Percentiles rank a stretch among this genome's conserved stretches.
Evolutionary conservation across 768 basidiomycete genomes (phyloP).

Genomic region (Myochromella boudieri): DNA sequence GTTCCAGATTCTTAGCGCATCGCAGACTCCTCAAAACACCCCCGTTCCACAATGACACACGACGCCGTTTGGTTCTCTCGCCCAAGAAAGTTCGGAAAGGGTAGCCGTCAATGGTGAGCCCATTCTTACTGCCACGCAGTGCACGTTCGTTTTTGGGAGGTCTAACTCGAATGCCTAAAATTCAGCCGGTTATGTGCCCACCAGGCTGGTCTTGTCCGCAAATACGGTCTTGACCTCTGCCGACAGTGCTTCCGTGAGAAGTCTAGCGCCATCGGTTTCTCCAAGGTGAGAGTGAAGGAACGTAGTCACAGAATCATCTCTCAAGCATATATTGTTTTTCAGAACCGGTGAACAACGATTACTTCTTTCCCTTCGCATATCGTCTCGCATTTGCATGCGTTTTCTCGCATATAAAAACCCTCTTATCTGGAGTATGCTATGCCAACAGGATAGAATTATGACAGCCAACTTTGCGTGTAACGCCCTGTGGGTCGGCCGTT

Average conservation of each 20-base stretch:
- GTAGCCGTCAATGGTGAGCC: conserved; percentile 89
- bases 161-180: neutral
- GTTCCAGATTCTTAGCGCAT: neutral
- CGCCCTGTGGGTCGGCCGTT: neutral
- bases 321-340: conserved; percentile 1
- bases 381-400: neutral
- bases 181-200: conserved; percentile 91
- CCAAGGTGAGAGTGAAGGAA: conserved; percentile 66
- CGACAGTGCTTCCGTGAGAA: conserved; percentile 99
- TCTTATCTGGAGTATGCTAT: conserved; percentile 19
- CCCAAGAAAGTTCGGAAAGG: conserved; percentile 94
- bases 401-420: conserved; percentile 5
- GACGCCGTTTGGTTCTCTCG: conserved; percentile 98
- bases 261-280: conserved; percentile 89
- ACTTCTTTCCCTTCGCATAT: neutral
- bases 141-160: too few species aligned
- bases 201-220: conserved; percentile 96
- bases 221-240: conserved; percentile 96
- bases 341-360: conserved; percentile 49
- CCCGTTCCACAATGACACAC: conserved; percentile 79
- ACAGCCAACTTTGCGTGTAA: too few species aligned
- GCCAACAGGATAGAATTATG: conserved; percentile 13
- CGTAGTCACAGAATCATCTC: neutral
- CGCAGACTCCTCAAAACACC: conserved; percentile 19
- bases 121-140: neutral